Evolutionary conservation across 192 early-diverging fungal species (phyloP).

Genomic region (Rhizophagus clarus): DNA sequence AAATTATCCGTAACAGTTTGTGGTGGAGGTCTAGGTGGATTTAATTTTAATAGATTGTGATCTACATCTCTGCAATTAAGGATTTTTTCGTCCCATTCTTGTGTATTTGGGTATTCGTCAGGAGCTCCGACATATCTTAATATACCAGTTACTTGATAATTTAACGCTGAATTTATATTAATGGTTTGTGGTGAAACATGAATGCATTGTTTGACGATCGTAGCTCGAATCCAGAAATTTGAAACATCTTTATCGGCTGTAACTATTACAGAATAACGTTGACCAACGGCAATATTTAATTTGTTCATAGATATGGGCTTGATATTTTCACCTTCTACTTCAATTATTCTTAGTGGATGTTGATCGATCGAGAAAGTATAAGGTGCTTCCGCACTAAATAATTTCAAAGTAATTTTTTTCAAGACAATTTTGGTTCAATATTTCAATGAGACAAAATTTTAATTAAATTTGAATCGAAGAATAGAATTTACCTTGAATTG

Average conservation of each 20-base stretch:
- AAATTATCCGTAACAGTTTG: not conserved
- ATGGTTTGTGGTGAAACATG: too few relatives aligned
- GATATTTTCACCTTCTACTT: conserved; percentile 64
- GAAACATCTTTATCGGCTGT: not conserved
- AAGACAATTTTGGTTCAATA: not conserved
- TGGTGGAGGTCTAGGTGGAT: conserved; percentile 9
- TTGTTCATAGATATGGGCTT: conserved; percentile 36
- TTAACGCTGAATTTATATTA: conserved; percentile 33
- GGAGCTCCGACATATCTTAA: not conserved
- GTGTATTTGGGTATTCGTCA: conserved; percentile 26
- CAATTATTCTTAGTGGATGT: conserved; percentile 74
- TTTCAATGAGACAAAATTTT: not conserved
- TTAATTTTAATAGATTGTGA: conserved; percentile 36
- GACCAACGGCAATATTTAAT: conserved; percentile 43
- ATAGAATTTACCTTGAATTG: conserved; percentile 49
- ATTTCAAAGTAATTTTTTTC: conserved; percentile 46
- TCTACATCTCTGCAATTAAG: conserved; percentile 38
- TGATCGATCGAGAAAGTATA: conserved; percentile 76
- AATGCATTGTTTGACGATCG: not conserved
- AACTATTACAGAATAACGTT: conserved; percentile 34
- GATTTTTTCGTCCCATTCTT: not conserved
- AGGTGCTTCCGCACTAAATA: conserved; percentile 36
- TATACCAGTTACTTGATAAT: not conserved
- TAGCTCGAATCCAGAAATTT: conserved; percentile 33
- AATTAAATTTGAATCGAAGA: not conserved